Evolutionary conservation across 805 yeast species (phyloP), one percentile per base, ranked within the genome.

Genomic region (Candida koratica): DNA sequence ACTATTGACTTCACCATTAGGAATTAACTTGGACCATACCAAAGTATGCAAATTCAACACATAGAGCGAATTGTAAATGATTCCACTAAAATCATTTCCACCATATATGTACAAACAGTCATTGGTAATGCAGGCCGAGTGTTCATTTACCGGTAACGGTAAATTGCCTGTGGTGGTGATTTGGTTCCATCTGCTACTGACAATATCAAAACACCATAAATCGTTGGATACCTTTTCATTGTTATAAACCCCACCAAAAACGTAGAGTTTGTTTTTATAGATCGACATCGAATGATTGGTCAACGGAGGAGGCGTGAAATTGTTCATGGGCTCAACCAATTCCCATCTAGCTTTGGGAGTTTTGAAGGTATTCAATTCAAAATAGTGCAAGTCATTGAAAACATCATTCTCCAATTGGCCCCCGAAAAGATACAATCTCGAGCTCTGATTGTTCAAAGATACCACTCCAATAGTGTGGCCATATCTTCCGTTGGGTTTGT

Each of bases 131-230:
- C 90, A 74, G 10, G 95, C 79, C 3, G 96, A 77, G 58, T 93
- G 99, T 52, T 90, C 96, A 59, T 88, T 94, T 41, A 89, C 73
- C 0, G 97, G 90, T 3, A 84, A 81, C 2, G 96, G 97, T 9
- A 60, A 46, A n/a, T 71, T 63, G 7, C 95, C 94, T n/a, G 75
- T 63, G 24, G 94, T 77, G 35, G 71, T 71, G 25, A 84, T 64
- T 43, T 74, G 75, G 16, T 77, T 64, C 97, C 97, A 93, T 26
- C 71, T 69, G 48, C 77, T 77, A 6, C 60, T 56, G 6, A 60
- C 47, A 0, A 95, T 86, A 55, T 90, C 90, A 59, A 74, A 93
- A 49, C 80, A 67, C 79, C 90, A 87, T 23, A 90, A 64, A 47
- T 85, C 90, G 51, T 83, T 80, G 34, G 75, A 77, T 43, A 89